Evolutionary conservation across 192 early-diverging fungal genomes (phyloP).

Genomic region (Rhizophlyctis rosea): DNA sequence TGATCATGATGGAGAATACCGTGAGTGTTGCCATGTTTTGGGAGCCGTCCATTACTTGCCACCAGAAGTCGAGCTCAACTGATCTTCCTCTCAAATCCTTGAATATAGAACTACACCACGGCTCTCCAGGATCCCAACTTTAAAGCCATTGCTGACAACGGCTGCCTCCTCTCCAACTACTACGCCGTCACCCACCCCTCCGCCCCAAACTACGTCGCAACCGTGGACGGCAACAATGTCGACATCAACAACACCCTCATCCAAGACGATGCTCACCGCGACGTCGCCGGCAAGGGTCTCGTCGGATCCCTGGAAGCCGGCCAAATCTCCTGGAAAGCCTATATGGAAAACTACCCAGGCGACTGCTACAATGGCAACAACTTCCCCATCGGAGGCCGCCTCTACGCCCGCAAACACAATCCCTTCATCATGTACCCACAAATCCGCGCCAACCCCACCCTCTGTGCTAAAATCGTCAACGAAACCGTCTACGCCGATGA

Average conservation of each 20-base stretch:
- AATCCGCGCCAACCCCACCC: constrained; percentile 47
- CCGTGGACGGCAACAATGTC: constrained; percentile 15
- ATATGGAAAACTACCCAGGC: constrained; percentile 55
- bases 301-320: constrained; percentile 50
- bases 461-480: constrained; percentile 59
- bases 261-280: constrained; percentile 36
- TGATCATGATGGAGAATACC: too few species aligned
- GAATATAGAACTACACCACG: too few species aligned
- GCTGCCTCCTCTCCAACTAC: constrained; percentile 51
- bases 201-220: constrained; percentile 59
- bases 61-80: too few species aligned
- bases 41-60: too few species aligned
- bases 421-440: constrained; percentile 54
- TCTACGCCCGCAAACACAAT: constrained; percentile 69
- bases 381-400: constrained; percentile 18
- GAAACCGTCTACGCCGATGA: constrained; percentile 52
- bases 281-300: constrained; percentile 27
- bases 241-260: constrained; percentile 40
- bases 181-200: constrained; percentile 55
- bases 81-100: too few species aligned
- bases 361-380: constrained; percentile 33
- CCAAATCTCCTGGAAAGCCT: constrained; percentile 56
- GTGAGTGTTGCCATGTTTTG: too few species aligned
- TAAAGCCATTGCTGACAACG: too few species aligned
- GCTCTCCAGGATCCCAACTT: too few species aligned